A percentile compares a stretch with the other conserved stretches of the same genome.
phyloP scores from a whole-genome alignment of 352 stramenopile genomes.

The Globisporangium echinulatum region DNA sequence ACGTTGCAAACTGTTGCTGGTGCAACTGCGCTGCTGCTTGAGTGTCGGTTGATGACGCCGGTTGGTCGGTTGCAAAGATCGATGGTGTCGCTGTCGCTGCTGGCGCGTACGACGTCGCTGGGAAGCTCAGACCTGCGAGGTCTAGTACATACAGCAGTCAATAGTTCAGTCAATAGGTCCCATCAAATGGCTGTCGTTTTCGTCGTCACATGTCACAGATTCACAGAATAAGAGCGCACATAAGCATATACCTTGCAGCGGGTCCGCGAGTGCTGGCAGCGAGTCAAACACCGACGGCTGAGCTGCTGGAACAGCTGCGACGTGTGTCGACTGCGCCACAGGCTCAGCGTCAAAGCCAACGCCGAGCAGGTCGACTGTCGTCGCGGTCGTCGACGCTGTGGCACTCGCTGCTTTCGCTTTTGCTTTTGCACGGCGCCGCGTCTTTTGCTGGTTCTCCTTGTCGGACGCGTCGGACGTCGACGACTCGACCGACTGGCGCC shows the following conservation, averaged over 20 bases:
- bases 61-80: neutral
- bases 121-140: conserved; percentile 49
- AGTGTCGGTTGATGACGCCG: too few relatives aligned
- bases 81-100: neutral
- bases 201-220: too few relatives aligned
- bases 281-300: conserved; percentile 37
- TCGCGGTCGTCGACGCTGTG: conserved; percentile 10
- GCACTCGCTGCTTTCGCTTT: conserved; percentile 14
- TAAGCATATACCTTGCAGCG: conserved; percentile 23
- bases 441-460: conserved; percentile 26
- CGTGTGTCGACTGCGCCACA: conserved; percentile 6
- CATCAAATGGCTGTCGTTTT: too few relatives aligned
- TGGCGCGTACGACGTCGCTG: conserved; percentile 9
- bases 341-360: conserved; percentile 33
- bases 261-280: conserved; percentile 14
- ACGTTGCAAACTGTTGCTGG: conserved; percentile 33
- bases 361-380: conserved; percentile 41
- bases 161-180: neutral
- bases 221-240: too few relatives aligned
- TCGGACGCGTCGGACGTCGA: conserved; percentile 29
- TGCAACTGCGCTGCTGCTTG: conserved; percentile 1
- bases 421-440: conserved; percentile 4
- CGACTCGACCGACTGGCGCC: conserved; percentile 33
- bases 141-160: conserved; percentile 13
- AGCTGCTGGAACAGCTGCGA: neutral